Evolutionary conservation across 495 filamentous ascomycete genomes (phyloP).

Genomic region (Neurospora africana): DNA sequence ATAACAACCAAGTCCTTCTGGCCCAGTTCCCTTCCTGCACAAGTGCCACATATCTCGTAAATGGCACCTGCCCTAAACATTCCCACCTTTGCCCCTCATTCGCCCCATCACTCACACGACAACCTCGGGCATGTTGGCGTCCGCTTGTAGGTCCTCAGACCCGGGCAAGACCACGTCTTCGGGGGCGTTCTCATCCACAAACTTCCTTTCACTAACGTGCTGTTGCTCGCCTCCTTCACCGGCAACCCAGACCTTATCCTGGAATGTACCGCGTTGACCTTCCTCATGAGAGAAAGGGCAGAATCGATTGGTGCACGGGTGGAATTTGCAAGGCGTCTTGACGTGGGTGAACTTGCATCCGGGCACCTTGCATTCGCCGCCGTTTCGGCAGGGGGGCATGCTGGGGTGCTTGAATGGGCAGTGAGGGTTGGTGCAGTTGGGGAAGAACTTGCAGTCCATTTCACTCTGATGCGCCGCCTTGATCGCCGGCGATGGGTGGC

Average conservation of each 20-base stretch:
- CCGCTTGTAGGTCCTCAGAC: constrained; percentile 17
- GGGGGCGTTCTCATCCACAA: constrained; percentile 54
- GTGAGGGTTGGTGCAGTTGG: constrained; percentile 77
- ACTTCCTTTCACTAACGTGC: constrained; percentile 87
- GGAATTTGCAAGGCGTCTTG: constrained; percentile 76
- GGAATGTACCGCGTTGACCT: constrained; percentile 70
- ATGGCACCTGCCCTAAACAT: background rate
- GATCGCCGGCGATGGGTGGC: constrained; percentile 84
- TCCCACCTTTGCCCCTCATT: constrained; percentile 1
- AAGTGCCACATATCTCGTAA: background rate
- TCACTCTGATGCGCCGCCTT: constrained; percentile 67
- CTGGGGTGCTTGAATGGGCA: constrained; percentile 87
- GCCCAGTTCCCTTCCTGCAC: background rate
- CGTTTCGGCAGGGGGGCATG: constrained; percentile 72
- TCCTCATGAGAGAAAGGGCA: constrained; percentile 90
- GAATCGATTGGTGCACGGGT: constrained; percentile 72
- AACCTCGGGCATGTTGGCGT: constrained; percentile 13
- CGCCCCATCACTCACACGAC: constrained; percentile 11
- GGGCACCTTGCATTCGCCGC: constrained; percentile 73
- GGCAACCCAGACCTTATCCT: constrained; percentile 86
- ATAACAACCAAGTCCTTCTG: constrained; percentile 1
- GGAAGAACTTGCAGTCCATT: constrained; percentile 86
- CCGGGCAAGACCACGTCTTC: constrained; percentile 78
- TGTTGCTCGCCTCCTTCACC: constrained; percentile 33
- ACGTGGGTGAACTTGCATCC: constrained; percentile 87